Evolutionary conservation across 192 early-diverging fungal genomes (phyloP), one percentile per base, ranked within the genome.

Genomic region (Tieghemiomyces parasiticus): DNA sequence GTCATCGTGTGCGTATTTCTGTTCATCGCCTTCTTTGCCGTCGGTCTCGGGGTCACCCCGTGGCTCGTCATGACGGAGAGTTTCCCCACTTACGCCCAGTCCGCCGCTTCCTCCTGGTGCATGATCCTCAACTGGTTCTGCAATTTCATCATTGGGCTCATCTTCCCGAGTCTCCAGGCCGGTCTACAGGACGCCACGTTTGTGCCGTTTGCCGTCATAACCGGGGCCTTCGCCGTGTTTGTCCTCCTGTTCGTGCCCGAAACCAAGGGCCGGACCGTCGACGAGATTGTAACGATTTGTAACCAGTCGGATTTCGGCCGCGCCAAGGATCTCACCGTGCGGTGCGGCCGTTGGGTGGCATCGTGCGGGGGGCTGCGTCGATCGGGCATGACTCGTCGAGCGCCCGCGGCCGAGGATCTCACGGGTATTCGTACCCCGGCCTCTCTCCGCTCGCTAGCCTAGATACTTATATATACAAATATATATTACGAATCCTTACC

Each of bases 31-130:
- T 75, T 72, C 60, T 91, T 90, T 71, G 85, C 85, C 50, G 70
- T 91, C 30, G 91, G 88, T 35, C 67, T 89, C 1, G 88, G 88
- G 33, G 81, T 84, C 2, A 88, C 90, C 48, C 87, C 91, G 8
- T 91, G 88, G 87, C 67, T 89, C 29, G 74, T 87, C 32, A 72
- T 84, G 0, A 82, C 86, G 20, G 89, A 91, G 61, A 74, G 89
- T 59, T 70, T 84, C 14, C 89, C 91, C 0, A 74, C 78, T 6
- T 86, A 86, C 60, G 87, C 86, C 0, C 74, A 85, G 38, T 82
- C 85, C 0, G 65, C 85, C 13, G 81, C 86, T 31, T 80, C 82
- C 0, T 76, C 83, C 6, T 65, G 89, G 20, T 83, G 87, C 34
- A 89, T 84, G 3, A 76, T 73, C 4, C 69, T 85, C 14, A 90